phyloP scores from a whole-genome alignment of 2,329 filamentous ascomycete species.

The Trichoderma citrinoviride region DNA sequence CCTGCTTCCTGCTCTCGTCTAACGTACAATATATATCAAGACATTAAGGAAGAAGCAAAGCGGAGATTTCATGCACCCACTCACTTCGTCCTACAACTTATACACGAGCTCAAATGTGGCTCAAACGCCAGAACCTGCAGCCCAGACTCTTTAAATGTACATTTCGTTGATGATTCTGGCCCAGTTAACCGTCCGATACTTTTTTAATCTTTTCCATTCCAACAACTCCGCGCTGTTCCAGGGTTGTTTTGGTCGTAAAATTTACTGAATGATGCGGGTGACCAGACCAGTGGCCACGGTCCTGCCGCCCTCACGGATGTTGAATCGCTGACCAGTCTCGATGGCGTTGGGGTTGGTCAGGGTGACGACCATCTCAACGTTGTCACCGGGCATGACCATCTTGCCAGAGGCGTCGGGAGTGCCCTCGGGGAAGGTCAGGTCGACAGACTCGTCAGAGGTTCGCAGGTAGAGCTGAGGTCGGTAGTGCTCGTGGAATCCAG shows the following conservation, averaged over 20 bases:
- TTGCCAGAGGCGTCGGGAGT: conserved; percentile 68
- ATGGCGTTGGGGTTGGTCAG: conserved; percentile 83
- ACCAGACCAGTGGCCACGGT: conserved; percentile 82
- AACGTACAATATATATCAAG: conserved; percentile 37
- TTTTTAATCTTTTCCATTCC: conserved; percentile 20
- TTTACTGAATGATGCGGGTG: conserved; percentile 66
- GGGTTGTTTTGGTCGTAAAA: conserved; percentile 6
- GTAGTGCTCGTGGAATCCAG: conserved; percentile 94
- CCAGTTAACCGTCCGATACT: neutral
- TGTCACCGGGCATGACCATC: conserved; percentile 98
- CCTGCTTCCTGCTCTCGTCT: conserved; percentile 28
- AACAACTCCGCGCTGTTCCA: conserved; percentile 19
- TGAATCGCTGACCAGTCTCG: conserved; percentile 93
- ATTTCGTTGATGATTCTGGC: conserved; percentile 3
- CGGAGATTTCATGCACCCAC: conserved; percentile 39
- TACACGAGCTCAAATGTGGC: conserved; percentile 37
- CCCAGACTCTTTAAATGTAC: neutral
- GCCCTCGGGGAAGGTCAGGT: conserved; percentile 83
- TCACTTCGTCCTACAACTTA: conserved; percentile 32
- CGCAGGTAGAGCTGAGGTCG: conserved; percentile 94
- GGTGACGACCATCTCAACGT: conserved; percentile 92
- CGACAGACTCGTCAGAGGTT: conserved; percentile 78
- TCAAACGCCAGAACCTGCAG: conserved; percentile 29
- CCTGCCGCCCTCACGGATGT: conserved; percentile 93
- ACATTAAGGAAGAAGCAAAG: conserved; percentile 42